A percentile compares a stretch with the other conserved stretches of the same genome.
These are phyloP conservation scores for Alternaria metachromatica DNA, from an alignment of 2,329 filamentous ascomycete species.

Conservation along the genomic window DNA sequence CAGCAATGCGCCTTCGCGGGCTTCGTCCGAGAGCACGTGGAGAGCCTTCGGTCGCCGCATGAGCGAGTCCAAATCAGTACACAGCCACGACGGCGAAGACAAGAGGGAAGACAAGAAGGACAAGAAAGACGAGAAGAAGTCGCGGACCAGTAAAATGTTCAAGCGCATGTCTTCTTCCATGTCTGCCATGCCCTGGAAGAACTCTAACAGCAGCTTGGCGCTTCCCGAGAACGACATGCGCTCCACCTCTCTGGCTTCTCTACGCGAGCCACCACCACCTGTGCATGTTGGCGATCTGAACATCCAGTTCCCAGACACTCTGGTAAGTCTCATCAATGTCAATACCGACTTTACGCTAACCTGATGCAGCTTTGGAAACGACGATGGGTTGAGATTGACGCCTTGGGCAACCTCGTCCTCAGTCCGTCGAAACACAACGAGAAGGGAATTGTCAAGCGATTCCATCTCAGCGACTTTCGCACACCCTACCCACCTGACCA, in stretches of 20 bases:
- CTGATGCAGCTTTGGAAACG: slow-evolving; percentile 80
- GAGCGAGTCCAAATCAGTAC: slow-evolving; percentile 45
- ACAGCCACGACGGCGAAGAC: slow-evolving; percentile 49
- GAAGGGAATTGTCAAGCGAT: slow-evolving; percentile 74
- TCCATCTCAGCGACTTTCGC: slow-evolving; percentile 84
- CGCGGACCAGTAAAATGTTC: slow-evolving; percentile 67
- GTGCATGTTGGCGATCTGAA: slow-evolving; percentile 88
- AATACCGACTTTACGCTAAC: slow-evolving; percentile 6
- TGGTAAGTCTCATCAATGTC: slow-evolving; percentile 54
- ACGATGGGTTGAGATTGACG: slow-evolving; percentile 84
- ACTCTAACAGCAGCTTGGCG: slow-evolving; percentile 48
- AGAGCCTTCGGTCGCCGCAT: slow-evolving; percentile 45
- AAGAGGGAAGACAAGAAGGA: slow-evolving; percentile 54
- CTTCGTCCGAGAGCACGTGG: slow-evolving; percentile 51
- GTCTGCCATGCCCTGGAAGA: slow-evolving; percentile 60
- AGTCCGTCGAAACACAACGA: slow-evolving; percentile 71
- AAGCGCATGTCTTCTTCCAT: slow-evolving; percentile 70
- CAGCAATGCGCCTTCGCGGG: slow-evolving; percentile 39
- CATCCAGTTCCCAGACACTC: slow-evolving; percentile 93
- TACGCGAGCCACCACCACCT: slow-evolving; percentile 58
- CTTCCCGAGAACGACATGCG: slow-evolving; percentile 49
- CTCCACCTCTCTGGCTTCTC: slow-evolving; percentile 33
- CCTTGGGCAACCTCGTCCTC: slow-evolving; percentile 81
- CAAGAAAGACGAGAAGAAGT: slow-evolving; percentile 62
- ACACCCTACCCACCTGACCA: slow-evolving; percentile 83